Percentiles rank a stretch among this genome's conserved stretches.
Conservation (phyloP, 768 basidiomycete genomes). For the Ramaria sp. region DNA sequence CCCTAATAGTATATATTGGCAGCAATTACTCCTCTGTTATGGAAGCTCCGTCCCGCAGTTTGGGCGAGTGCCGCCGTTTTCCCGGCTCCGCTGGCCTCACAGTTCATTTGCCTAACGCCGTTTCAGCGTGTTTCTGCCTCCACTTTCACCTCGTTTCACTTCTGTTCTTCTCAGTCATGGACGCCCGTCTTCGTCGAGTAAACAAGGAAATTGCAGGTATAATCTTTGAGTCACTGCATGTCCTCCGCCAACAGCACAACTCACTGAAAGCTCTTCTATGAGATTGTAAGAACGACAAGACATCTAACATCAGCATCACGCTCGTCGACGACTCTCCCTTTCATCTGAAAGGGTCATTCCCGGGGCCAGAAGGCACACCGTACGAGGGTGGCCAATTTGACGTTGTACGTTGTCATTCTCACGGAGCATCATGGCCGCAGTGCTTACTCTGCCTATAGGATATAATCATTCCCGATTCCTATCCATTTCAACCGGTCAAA, state of each 20-base stretch:
- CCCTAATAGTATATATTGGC: too few species aligned
- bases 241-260: background rate
- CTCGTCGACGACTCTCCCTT: slow-evolving; percentile 85
- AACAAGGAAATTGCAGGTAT: slow-evolving; percentile 84
- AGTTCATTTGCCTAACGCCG: too few species aligned
- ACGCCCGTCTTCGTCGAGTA: slow-evolving; percentile 81
- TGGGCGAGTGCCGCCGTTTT: too few species aligned
- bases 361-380: slow-evolving; percentile 86
- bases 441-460: slow-evolving; percentile 41
- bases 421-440: slow-evolving; percentile 4
- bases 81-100: too few species aligned
- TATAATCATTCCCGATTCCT: slow-evolving; percentile 85
- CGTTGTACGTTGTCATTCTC: slow-evolving; percentile 48
- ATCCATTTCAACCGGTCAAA: slow-evolving; percentile 90
- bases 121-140: too few species aligned
- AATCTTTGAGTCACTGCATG: slow-evolving; percentile 18
- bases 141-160: too few species aligned
- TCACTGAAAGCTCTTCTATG: background rate
- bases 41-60: too few species aligned
- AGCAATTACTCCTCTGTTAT: too few species aligned
- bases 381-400: slow-evolving; percentile 89
- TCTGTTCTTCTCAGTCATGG: slow-evolving; percentile 34
- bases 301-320: slow-evolving; percentile 76
- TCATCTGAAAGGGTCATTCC: slow-evolving; percentile 85
- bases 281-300: slow-evolving; percentile 96